Conservation (phyloP, 768 basidiomycete species). For the Xerocomellus intermedius region DNA sequence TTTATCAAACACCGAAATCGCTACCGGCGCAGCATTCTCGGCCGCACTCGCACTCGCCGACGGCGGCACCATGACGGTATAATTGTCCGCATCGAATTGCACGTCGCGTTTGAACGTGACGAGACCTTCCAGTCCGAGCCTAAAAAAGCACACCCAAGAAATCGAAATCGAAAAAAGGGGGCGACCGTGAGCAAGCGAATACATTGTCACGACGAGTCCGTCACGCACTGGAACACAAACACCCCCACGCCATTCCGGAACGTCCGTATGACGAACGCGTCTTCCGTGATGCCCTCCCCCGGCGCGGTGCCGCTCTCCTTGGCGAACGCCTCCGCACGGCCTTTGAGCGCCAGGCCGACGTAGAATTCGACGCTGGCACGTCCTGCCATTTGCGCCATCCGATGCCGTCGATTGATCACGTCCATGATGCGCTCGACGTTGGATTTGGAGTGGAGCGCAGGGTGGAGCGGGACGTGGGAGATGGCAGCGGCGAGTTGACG, state of each 20-base stretch:
- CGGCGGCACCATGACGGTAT: slow-evolving; percentile 70
- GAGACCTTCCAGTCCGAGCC: slow-evolving; percentile 91
- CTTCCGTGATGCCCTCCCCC: slow-evolving; percentile 56
- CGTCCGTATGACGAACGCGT: slow-evolving; percentile 90
- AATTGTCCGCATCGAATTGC: slow-evolving; percentile 89
- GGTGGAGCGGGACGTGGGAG: slow-evolving; percentile 76
- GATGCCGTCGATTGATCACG: slow-evolving; percentile 86
- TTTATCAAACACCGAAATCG: slow-evolving; percentile 90
- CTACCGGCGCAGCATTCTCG: slow-evolving; percentile 39
- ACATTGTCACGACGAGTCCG: no score
- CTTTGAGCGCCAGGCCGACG: slow-evolving; percentile 88
- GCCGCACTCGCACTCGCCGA: not conserved
- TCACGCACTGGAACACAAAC: slow-evolving; percentile 79
- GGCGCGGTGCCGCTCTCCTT: slow-evolving; percentile 25
- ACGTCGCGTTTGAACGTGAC: slow-evolving; percentile 91
- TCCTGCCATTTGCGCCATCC: slow-evolving; percentile 97
- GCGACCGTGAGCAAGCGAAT: not conserved
- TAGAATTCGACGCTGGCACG: slow-evolving; percentile 98
- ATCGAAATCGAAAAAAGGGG: no score
- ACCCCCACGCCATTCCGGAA: slow-evolving; percentile 97
- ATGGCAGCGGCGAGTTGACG: slow-evolving; percentile 92
- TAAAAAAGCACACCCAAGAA: slow-evolving; percentile 27
- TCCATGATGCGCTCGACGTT: slow-evolving; percentile 86
- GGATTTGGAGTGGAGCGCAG: slow-evolving; percentile 81
- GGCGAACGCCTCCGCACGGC: slow-evolving; percentile 43